Evolutionary conservation across 148 eudicot species (phyloP).

Genomic region (Polygonum aviculare): DNA sequence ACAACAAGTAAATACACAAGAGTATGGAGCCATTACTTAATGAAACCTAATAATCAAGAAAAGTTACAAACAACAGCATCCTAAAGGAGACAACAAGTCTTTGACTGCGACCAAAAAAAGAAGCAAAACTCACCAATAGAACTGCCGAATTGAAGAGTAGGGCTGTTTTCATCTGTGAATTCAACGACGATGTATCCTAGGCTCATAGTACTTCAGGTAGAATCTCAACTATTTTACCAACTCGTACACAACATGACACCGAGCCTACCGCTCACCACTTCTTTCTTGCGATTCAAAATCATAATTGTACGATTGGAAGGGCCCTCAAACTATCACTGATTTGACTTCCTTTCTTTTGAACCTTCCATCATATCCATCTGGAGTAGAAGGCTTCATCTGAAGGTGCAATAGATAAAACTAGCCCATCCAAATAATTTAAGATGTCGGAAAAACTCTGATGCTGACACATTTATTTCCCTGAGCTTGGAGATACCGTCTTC

Average conservation of each 20-base stretch:
- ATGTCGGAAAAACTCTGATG: background rate
- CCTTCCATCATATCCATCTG: background rate
- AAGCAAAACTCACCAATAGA: background rate
- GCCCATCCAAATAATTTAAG: background rate
- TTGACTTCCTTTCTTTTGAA: background rate
- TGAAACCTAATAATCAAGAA: background rate
- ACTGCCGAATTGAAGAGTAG: background rate
- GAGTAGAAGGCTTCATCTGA: background rate
- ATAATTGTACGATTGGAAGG: background rate
- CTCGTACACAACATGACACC: background rate
- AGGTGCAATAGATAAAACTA: background rate
- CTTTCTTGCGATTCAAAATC: background rate
- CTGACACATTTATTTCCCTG: slow-evolving; percentile 5
- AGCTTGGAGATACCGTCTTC: slow-evolving; percentile 3
- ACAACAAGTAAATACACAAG: background rate
- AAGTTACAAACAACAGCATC: background rate
- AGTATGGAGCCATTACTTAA: background rate
- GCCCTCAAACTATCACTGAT: background rate
- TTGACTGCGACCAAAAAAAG: background rate
- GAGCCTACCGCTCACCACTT: background rate
- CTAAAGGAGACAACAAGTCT: background rate
- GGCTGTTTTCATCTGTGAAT: background rate
- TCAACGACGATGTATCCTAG: background rate
- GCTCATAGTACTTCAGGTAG: background rate
- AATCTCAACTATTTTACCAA: background rate